These are phyloP conservation scores for Coemansia sp. DNA, from an alignment of 192 early-diverging fungal species.

Conservation along the genomic window DNA sequence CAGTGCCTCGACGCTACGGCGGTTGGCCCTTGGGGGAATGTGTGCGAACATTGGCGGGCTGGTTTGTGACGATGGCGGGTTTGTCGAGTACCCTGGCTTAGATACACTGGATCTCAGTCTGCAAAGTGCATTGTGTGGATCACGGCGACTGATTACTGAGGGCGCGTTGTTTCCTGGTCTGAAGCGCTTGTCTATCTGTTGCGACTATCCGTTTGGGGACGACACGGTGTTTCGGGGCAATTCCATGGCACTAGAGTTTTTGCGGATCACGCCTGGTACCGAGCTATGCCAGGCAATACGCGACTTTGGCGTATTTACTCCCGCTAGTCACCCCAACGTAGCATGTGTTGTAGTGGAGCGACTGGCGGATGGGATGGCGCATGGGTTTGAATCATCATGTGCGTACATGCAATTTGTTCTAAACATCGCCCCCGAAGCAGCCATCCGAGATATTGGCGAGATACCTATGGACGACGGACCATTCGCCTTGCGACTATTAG, in stretches of 20 bases:
- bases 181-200: background rate
- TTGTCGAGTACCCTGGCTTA: background rate
- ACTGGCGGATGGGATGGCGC: background rate
- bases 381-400: background rate
- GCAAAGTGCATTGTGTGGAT: background rate
- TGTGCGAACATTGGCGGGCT: background rate
- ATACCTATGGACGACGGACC: background rate
- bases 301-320: background rate
- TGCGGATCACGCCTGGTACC: background rate
- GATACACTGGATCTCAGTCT: background rate
- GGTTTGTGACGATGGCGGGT: background rate
- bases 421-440: background rate
- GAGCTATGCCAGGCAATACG: background rate
- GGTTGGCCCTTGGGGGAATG: background rate
- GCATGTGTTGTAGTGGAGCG: background rate
- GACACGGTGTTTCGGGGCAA: constrained; percentile 10
- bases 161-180: constrained; percentile 3
- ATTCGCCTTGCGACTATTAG: background rate
- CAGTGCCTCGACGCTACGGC: background rate
- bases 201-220: constrained; percentile 10
- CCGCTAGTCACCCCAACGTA: background rate
- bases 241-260: background rate
- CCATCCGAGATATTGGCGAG: background rate
- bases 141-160: background rate
- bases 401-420: background rate